Evolutionary conservation across 1,284 basidiomycete species (phyloP).

Genomic region (Cerioporus squamosus): DNA sequence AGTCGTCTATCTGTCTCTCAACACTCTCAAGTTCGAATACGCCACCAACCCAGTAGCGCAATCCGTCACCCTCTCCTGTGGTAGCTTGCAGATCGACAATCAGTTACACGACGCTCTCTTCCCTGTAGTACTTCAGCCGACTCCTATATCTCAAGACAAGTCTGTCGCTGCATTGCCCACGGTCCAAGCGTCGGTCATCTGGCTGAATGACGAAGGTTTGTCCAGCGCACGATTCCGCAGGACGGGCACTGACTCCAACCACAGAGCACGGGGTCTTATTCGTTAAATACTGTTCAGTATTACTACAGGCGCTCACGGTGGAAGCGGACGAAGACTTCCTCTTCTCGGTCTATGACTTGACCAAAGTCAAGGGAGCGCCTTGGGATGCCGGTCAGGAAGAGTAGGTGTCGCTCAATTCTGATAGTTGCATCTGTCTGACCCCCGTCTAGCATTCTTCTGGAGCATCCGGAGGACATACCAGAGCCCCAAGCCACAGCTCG

Average conservation of each 20-base stretch:
- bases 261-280: conserved; percentile 94
- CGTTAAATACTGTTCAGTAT: conserved; percentile 95
- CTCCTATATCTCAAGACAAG: conserved; percentile 86
- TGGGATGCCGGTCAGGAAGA: conserved; percentile 83
- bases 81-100: conserved; percentile 95
- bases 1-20: conserved; percentile 87
- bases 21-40: conserved; percentile 87
- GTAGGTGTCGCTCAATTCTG: conserved; percentile 47
- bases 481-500: conserved; percentile 74
- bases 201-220: conserved; percentile 92
- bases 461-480: conserved; percentile 75
- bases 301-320: conserved; percentile 94
- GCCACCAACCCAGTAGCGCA: conserved; percentile 84
- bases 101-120: conserved; percentile 96
- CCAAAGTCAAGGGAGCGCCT: conserved; percentile 87
- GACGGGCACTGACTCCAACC: background rate
- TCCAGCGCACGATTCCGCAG: background rate
- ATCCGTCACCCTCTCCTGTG: conserved; percentile 83
- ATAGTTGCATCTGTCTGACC: background rate
- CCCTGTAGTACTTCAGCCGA: conserved; percentile 96
- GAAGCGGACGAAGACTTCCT: conserved; percentile 98
- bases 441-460: conserved; percentile 70
- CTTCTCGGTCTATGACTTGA: conserved; percentile 91
- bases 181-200: conserved; percentile 86
- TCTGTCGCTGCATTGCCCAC: conserved; percentile 89